Percentiles rank a stretch among this genome's conserved stretches.
Conservation (phyloP, 2,329 filamentous ascomycete species). For the Neofusicoccum ribis region DNA sequence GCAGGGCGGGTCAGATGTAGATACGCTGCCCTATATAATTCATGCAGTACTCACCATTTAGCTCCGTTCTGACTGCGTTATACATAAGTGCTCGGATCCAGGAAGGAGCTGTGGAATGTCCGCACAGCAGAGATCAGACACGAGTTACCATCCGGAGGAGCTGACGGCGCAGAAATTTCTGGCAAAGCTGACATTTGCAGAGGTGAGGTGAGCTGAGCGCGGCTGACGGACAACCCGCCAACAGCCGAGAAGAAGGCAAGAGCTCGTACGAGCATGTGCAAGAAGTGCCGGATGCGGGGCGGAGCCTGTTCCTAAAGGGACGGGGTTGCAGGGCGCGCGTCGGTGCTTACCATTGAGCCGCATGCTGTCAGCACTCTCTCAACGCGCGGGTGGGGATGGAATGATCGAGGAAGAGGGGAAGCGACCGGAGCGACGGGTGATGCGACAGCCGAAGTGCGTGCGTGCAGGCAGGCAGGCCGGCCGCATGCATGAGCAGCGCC, state of each 20-base stretch:
- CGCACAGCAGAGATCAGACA: not conserved
- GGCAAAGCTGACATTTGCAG: not conserved
- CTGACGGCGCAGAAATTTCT: not conserved
- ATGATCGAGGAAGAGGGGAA: no score
- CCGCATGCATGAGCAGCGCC: not conserved
- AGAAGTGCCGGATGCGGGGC: not conserved
- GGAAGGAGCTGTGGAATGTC: no score
- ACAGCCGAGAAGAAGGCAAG: not conserved
- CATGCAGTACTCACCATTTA: no score
- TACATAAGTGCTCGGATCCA: no score
- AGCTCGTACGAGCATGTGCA: not conserved
- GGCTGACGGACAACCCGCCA: not conserved
- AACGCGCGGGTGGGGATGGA: not conserved
- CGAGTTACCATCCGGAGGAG: not conserved
- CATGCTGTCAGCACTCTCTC: not conserved
- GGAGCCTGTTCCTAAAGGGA: not conserved
- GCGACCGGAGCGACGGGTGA: not conserved
- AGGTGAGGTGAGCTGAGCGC: not conserved
- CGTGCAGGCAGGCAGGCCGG: not conserved
- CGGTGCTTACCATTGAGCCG: slow-evolving; percentile 5
- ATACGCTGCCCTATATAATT: no score
- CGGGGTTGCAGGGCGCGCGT: not conserved
- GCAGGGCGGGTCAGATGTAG: no score
- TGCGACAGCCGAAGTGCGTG: not conserved
- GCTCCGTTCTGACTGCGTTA: no score